phyloP scores from a whole-genome alignment of 441 rosid species.

The Biscutella auriculata region DNA sequence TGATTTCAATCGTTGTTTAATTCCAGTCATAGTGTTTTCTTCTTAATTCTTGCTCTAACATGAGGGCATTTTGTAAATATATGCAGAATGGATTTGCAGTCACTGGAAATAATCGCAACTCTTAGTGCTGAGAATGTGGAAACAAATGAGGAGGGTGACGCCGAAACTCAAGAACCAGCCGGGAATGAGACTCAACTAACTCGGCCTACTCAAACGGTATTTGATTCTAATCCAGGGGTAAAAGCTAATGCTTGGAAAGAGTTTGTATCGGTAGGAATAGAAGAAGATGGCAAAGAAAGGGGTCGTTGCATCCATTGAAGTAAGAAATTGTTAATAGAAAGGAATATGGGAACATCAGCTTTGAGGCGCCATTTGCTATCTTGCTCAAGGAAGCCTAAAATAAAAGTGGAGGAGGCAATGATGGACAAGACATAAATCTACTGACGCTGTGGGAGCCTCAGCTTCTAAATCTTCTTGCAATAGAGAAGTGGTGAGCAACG shows the following conservation, averaged over 20 bases:
- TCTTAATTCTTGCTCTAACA: neutral
- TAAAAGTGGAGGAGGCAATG: neutral
- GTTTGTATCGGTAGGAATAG: neutral
- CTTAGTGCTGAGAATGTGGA: neutral
- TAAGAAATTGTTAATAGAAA: neutral
- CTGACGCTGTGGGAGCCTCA: neutral
- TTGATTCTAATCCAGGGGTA: neutral
- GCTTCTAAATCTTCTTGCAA: neutral
- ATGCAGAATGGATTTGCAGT: neutral
- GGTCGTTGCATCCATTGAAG: neutral
- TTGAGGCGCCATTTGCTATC: neutral
- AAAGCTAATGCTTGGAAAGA: neutral
- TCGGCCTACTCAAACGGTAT: neutral
- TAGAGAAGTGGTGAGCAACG: neutral
- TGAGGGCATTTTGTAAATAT: neutral
- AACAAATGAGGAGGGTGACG: neutral
- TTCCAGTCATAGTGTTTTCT: neutral
- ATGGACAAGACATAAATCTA: neutral
- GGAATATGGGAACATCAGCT: neutral
- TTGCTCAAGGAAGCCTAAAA: neutral
- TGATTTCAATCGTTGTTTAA: too few species aligned
- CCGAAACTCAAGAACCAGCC: neutral
- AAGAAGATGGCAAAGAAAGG: neutral
- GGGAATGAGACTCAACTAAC: neutral
- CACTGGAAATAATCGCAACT: neutral